Evolutionary conservation across 2,329 filamentous ascomycete species (phyloP).

Genomic region (Periconia sp.): DNA sequence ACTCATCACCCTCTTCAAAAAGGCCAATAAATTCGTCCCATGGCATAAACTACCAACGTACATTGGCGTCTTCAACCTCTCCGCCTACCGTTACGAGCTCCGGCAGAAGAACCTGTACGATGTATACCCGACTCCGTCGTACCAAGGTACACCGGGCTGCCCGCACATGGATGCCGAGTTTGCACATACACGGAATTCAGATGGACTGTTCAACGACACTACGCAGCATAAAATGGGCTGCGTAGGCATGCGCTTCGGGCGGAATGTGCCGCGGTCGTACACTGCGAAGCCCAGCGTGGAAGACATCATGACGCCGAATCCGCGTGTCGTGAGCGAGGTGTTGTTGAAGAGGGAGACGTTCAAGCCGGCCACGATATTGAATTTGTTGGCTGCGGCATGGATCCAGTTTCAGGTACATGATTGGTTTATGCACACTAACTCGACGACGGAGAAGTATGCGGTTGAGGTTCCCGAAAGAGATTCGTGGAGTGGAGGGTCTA

Average conservation of each 20-base stretch:
- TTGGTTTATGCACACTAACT: constrained; percentile 26
- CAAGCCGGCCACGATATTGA: constrained; percentile 54
- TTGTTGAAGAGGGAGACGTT: constrained; percentile 53
- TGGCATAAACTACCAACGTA: constrained; percentile 53
- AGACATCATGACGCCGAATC: constrained; percentile 53
- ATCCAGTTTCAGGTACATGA: constrained; percentile 57
- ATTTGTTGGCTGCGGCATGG: constrained; percentile 56
- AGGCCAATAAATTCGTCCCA: constrained; percentile 47
- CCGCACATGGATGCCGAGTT: constrained; percentile 42
- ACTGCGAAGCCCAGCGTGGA: constrained; percentile 48
- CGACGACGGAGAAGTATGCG: constrained; percentile 34
- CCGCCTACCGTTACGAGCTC: constrained; percentile 50
- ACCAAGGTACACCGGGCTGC: constrained; percentile 43
- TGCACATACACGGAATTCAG: constrained; percentile 48
- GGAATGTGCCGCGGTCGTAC: constrained; percentile 50
- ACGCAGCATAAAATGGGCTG: constrained; percentile 54
- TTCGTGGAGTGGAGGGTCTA: constrained; percentile 38
- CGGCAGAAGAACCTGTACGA: constrained; percentile 54
- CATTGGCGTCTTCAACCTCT: constrained; percentile 51
- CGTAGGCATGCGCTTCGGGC: constrained; percentile 52
- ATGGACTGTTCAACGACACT: constrained; percentile 53
- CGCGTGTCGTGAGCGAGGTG: constrained; percentile 50
- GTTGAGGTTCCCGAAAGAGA: constrained; percentile 46
- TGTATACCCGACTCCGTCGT: constrained; percentile 45
- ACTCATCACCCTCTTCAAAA: constrained; percentile 43